Evolutionary conservation across 495 filamentous ascomycete species (phyloP).

Genomic region (Astrocystis sublimbata): DNA sequence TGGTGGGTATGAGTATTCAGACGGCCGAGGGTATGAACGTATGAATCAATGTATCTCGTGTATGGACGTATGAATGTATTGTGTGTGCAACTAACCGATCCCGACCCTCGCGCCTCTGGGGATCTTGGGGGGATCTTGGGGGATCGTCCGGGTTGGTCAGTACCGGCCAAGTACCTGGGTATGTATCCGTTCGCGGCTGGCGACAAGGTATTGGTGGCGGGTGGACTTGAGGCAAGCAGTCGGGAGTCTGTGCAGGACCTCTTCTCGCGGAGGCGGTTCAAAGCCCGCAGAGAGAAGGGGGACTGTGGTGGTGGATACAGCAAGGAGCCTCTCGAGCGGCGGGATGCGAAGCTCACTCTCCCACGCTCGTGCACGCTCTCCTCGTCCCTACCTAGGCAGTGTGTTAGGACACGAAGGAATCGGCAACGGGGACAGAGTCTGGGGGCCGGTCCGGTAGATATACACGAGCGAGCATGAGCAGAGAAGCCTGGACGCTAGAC

Average conservation of each 20-base stretch:
- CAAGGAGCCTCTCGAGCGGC: neutral
- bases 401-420: constrained; percentile 12
- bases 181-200: neutral
- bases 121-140: neutral
- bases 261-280: constrained; percentile 10
- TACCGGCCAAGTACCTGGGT: neutral
- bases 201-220: neutral
- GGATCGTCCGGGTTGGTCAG: too few relatives aligned
- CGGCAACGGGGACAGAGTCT: constrained; percentile 5
- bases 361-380: constrained; percentile 18
- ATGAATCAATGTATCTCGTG: too few relatives aligned
- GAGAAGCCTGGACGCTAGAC: constrained; percentile 5
- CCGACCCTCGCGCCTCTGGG: neutral
- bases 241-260: neutral
- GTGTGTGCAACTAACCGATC: constrained; percentile 17
- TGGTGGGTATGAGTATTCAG: neutral
- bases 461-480: constrained; percentile 6
- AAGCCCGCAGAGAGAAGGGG: constrained; percentile 2
- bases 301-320: neutral
- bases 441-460: constrained; percentile 18
- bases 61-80: constrained; percentile 6
- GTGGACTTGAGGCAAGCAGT: neutral
- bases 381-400: neutral
- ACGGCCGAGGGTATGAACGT: neutral
- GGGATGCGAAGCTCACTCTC: constrained; percentile 16